These are phyloP conservation scores for Ascosphaera pollenicola DNA, from an alignment of 2,329 filamentous ascomycete genomes.

Conservation along the genomic window DNA sequence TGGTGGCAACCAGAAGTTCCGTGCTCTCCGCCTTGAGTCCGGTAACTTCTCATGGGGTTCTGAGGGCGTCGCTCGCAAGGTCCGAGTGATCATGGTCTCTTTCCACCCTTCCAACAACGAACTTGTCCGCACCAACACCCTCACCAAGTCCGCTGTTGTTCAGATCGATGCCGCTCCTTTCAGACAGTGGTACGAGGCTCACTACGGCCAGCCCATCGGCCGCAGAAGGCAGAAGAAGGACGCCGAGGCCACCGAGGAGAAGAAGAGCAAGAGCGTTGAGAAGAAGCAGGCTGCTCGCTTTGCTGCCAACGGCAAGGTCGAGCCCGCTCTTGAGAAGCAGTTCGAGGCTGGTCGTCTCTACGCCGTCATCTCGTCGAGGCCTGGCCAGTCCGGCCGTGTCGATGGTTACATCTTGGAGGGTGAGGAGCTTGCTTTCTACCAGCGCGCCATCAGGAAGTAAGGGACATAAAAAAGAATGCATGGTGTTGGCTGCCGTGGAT, in stretches of 20 bases:
- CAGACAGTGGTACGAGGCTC: slow-evolving; percentile 99
- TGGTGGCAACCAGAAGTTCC: slow-evolving; percentile 99
- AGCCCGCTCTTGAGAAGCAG: slow-evolving; percentile 81
- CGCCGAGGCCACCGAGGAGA: slow-evolving; percentile 31
- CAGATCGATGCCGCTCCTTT: slow-evolving; percentile 98
- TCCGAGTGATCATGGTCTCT: slow-evolving; percentile 91
- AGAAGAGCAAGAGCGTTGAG: slow-evolving; percentile 92
- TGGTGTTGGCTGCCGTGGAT: not conserved
- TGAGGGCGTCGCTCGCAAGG: slow-evolving; percentile 96
- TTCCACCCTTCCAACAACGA: slow-evolving; percentile 99
- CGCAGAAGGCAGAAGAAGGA: slow-evolving; percentile 73
- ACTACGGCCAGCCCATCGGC: slow-evolving; percentile 85
- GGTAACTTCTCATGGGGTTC: slow-evolving; percentile 99
- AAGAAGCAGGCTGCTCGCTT: slow-evolving; percentile 88
- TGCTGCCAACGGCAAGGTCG: slow-evolving; percentile 75
- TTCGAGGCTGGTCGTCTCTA: slow-evolving; percentile 98
- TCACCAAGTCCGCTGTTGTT: slow-evolving; percentile 96
- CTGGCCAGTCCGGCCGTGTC: slow-evolving; percentile 87
- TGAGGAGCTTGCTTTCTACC: slow-evolving; percentile 99
- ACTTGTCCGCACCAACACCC: slow-evolving; percentile 98
- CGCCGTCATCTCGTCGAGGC: slow-evolving; percentile 78
- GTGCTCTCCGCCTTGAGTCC: slow-evolving; percentile 91
- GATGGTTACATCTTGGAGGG: slow-evolving; percentile 99
- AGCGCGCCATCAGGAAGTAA: slow-evolving; percentile 98
- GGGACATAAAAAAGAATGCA: slow-evolving; percentile 11